phyloP scores from a whole-genome alignment of 495 filamentous ascomycete genomes.

The Poronia punctata region DNA sequence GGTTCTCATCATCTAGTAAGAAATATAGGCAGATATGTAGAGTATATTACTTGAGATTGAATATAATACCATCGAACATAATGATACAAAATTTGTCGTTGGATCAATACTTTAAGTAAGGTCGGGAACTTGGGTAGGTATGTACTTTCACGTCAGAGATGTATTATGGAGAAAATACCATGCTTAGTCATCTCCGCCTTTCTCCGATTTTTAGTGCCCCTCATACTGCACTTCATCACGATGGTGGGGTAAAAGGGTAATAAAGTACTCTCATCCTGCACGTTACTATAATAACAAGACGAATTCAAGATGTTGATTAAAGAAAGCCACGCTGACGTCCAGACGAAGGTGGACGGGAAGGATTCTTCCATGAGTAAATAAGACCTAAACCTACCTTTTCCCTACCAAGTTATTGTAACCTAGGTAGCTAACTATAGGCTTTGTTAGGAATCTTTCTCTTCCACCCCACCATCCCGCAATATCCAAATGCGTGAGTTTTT shows the following conservation, averaged over 20 bases:
- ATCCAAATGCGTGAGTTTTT: slow-evolving; percentile 62
- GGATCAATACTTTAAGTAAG: no score
- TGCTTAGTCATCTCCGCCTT: no score
- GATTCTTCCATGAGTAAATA: slow-evolving; percentile 40
- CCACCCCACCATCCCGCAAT: slow-evolving; percentile 75
- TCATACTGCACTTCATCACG: slow-evolving; percentile 2
- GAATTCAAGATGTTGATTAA: slow-evolving; percentile 38
- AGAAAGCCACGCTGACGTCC: slow-evolving; percentile 37
- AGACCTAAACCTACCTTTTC: no score
- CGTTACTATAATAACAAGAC: neutral
- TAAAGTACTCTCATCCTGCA: neutral
- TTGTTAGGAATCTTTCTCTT: slow-evolving; percentile 76
- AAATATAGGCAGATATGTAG: no score
- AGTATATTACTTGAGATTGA: neutral
- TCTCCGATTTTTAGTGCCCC: no score
- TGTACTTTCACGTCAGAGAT: no score
- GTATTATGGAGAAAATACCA: no score
- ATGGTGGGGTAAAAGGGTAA: slow-evolving; percentile 4
- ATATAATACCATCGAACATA: no score
- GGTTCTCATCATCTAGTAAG: no score
- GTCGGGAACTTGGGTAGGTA: no score
- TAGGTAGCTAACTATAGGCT: slow-evolving; percentile 14
- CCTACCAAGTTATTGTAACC: neutral
- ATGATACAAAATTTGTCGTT: no score
- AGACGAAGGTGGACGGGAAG: slow-evolving; percentile 37